Base-by-base conservation (phyloP, 2,329 filamentous ascomycete genomes). In the Microsporum canis region DNA sequence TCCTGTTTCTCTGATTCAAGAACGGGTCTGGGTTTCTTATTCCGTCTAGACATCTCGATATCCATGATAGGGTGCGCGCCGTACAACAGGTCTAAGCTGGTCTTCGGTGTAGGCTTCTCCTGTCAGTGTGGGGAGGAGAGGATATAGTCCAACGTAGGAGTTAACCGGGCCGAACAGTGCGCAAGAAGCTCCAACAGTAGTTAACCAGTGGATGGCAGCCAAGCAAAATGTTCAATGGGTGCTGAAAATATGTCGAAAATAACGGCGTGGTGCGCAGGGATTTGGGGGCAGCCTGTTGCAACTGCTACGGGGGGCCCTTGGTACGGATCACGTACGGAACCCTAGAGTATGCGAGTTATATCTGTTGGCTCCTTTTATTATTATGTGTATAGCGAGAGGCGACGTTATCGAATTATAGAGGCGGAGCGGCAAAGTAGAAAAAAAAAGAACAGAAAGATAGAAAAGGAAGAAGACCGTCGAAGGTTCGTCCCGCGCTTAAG, bases 11-110 rank as follows among this genome's bases (percentile, higher is more conserved):
- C 94, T 17, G 81, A 77, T 65, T 96, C 90, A 36, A 86, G 84
- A 61, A 99, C 78, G 64, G 87, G 83, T 64, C 92, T 85, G 47
- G 94, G 89, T 72, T 84, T 84, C 78, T 88, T 88, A 79, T 97
- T 97, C 73, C 92, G 88, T 73, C 92, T 86, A 68, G 80, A 86
- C 68, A 84, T 83, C 77, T 97, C 92, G 70, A 96, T 91, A 69
- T 86, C 83, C 65, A 64, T 66, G 63, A 62, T 65, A 57, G 2
- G 8, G 34, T n/a, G 33, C 36, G 29, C 10, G 31, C 14, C 47
- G 36, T 38, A 36, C 6, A 23, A 23, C n/a, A 29, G 29, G n/a
- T 8, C 6, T 29, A 5, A 23, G 47, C 23, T 14, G 33, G 34
- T 2, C 34, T 23, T 17, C 23, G n/a, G 33, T 29, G 10, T 8